phyloP scores from a whole-genome alignment of 768 basidiomycete genomes.

The Agrocybe chaxingu region DNA sequence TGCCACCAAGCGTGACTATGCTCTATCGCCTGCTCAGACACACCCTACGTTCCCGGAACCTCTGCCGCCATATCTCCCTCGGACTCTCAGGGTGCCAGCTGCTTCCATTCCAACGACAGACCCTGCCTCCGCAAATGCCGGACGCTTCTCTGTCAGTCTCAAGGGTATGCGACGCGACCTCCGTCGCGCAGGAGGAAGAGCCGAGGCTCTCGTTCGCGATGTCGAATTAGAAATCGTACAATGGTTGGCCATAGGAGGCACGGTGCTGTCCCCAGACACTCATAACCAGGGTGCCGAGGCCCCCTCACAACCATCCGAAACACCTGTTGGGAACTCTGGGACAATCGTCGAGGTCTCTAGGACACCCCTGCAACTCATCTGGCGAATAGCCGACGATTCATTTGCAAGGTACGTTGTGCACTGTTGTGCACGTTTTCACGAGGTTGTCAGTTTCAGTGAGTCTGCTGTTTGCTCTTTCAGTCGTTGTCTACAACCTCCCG shows the following conservation, averaged over 20 bases:
- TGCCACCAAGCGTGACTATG: slow-evolving; percentile 59
- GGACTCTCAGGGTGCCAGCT: slow-evolving; percentile 52
- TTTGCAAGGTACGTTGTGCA: slow-evolving; percentile 83
- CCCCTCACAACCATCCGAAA: slow-evolving; percentile 30
- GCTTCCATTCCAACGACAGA: slow-evolving; percentile 36
- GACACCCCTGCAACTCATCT: slow-evolving; percentile 65
- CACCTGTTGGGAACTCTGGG: slow-evolving; percentile 47
- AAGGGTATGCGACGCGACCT: slow-evolving; percentile 73
- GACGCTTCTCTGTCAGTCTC: slow-evolving; percentile 72
- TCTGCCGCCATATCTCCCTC: slow-evolving; percentile 65
- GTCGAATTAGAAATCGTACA: slow-evolving; percentile 59
- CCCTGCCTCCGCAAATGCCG: slow-evolving; percentile 60
- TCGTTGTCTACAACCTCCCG: background rate
- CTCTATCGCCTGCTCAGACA: slow-evolving; percentile 37
- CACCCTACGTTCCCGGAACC: slow-evolving; percentile 73
- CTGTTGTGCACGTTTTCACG: slow-evolving; percentile 77
- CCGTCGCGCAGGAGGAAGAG: slow-evolving; percentile 56
- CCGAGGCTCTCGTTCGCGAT: slow-evolving; percentile 61
- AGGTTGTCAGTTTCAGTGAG: slow-evolving; percentile 80
- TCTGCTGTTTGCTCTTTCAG: slow-evolving; percentile 8
- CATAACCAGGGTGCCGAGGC: slow-evolving; percentile 7
- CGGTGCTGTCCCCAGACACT: slow-evolving; percentile 49
- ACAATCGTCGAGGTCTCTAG: slow-evolving; percentile 64
- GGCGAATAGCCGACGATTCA: slow-evolving; percentile 67
- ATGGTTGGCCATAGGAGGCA: slow-evolving; percentile 62